Evolutionary conservation across 345 rosid genomes (phyloP).

Genomic region (Moricandia arvensis): DNA sequence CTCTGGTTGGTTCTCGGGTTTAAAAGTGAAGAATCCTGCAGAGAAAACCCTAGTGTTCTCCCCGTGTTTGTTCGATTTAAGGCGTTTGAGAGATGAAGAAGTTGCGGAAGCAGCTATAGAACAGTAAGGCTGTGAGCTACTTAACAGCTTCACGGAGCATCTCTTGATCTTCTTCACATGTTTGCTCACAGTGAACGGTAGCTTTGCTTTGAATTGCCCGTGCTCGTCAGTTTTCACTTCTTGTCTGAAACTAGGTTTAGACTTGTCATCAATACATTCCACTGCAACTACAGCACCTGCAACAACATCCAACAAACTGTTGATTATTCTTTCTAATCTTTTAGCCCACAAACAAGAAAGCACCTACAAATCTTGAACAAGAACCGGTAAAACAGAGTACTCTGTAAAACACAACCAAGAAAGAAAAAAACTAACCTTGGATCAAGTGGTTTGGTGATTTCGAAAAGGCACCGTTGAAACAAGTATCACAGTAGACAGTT

Average conservation of each 20-base stretch:
- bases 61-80: conserved; percentile 55
- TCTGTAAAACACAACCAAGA: background rate
- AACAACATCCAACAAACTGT: background rate
- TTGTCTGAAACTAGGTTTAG: conserved; percentile 47
- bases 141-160: conserved; percentile 65
- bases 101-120: conserved; percentile 68
- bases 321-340: too few relatives aligned
- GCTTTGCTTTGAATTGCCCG: conserved; percentile 64
- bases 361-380: background rate
- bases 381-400: background rate
- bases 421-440: conserved; percentile 46
- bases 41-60: conserved; percentile 57
- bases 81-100: conserved; percentile 53
- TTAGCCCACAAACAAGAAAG: too few relatives aligned
- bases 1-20: conserved; percentile 60
- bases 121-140: conserved; percentile 73
- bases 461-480: conserved; percentile 60
- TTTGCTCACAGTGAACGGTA: conserved; percentile 69
- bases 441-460: conserved; percentile 59
- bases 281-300: conserved; percentile 82
- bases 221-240: conserved; percentile 62
- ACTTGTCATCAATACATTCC: conserved; percentile 58
- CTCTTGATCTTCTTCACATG: conserved; percentile 62
- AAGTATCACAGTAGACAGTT: conserved; percentile 86
- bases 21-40: conserved; percentile 86